Evolutionary conservation across 345 rosid genomes (phyloP), one percentile per base, ranked within the genome.

Genomic region (Eucalyptus cloeziana): DNA sequence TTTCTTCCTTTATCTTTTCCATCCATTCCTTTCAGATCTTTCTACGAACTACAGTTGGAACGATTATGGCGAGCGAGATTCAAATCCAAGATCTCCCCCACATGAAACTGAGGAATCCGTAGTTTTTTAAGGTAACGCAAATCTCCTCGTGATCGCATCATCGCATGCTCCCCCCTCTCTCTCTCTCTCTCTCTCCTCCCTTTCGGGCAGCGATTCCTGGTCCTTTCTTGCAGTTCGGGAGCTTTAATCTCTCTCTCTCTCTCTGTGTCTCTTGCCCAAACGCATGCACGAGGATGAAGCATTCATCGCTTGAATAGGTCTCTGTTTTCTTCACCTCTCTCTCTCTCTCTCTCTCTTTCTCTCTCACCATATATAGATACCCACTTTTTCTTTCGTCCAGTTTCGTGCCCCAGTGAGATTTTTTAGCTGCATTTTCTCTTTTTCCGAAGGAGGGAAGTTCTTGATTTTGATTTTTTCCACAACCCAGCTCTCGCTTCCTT

Each of bases 371-470:
- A 40, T 76, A 40, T 11, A 1, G 85, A 40, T 76, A 76, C 85
- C 85, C 85, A 43, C 47, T 76, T 86, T 52, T 86, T 51, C 89
- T 60, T 86, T 87, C 67, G 49, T 51, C 64, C 91, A 90, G 94
- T 93, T 94, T 93, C 93, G 86, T 91, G 87, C 51, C 88, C 83
- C 79, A 56, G 90, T 76, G 85, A 76, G 85, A 13, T 37, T 76
- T 40, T 76, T 40, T 76, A 76, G 85, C 85, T 76, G 85, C 85
- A 15, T 10, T 76, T 76, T 76, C 27, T 40, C 85, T 40, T 76
- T 76, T 62, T 62, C 31, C 85, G 9, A 40, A 76, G 85, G 44
- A 21, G 47, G 85, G 87, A 58, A 43, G 87, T 93, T 83, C 88
- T 90, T 90, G 85, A 52, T 40, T 22, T 58, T 86, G 51, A 21